Evolutionary conservation across 345 rosid species (phyloP).

Genomic region (Litchi chinensis): DNA sequence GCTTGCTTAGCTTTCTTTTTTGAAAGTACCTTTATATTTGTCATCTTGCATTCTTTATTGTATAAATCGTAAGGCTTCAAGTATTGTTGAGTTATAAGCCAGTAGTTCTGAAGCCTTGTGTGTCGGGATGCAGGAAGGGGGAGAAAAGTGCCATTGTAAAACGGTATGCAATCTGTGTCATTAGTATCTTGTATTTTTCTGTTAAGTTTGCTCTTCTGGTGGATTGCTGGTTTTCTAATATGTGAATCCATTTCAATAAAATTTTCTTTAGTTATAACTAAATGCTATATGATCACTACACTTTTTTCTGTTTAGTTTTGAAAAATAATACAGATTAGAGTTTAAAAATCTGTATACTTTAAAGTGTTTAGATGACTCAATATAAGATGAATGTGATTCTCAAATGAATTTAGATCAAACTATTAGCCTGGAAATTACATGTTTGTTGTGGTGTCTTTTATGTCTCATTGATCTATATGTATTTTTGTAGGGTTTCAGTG

Average conservation of each 20-base stretch:
- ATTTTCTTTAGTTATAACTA: neutral
- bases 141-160: constrained; percentile 24
- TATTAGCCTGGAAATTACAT: neutral
- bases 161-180: constrained; percentile 27
- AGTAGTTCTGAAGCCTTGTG: constrained; percentile 3
- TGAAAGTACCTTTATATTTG: neutral
- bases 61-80: neutral
- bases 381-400: neutral
- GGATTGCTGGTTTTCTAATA: neutral
- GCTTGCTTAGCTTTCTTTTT: neutral
- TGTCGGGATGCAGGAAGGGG: constrained; percentile 36
- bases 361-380: neutral
- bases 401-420: neutral
- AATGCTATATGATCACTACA: neutral
- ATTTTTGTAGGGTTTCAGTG: constrained; percentile 44
- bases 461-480: constrained; percentile 9
- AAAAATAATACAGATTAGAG: neutral
- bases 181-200: neutral
- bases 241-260: neutral
- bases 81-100: neutral
- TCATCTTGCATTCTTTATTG: constrained; percentile 6
- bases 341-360: neutral
- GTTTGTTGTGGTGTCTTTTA: neutral
- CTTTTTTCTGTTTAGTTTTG: neutral
- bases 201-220: neutral